Evolutionary conservation across 2,329 filamentous ascomycete species (phyloP), one percentile per base, ranked within the genome.

Genomic region (Raffaelea albimanens): DNA sequence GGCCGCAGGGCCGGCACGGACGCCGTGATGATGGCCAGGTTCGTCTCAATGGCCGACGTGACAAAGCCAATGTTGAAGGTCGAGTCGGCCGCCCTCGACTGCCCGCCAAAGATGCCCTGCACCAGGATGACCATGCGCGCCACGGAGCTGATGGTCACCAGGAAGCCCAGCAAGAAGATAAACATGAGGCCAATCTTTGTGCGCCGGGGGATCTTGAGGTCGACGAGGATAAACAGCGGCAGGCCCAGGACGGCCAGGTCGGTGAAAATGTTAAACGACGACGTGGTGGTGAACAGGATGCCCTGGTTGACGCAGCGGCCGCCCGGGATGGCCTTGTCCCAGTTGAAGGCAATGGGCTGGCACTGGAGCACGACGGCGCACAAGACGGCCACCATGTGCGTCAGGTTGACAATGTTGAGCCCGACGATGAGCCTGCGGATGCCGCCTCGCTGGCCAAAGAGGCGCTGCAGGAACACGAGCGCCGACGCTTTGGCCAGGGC

Each of bases 241-340:
- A 72, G 51, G 1, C 58, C 56, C 25, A 72, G 60, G 41, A 72
- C 67, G 40, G 63, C 53, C 8, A 68, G n/a, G 51, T 74, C 70
- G 14, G 68, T 61, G 1, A 61, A 43, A 22, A 73, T 71, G 25
- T 29, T 70, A 43, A 70, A 58, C 0, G 51, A 61, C 1, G 68
- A 63, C 13, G 55, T 59, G 44, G 61, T 62, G 18, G 61, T 56
- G 44, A 56, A 59, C 2, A 59, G 45, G 3, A 56, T 43, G 2
- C 54, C 48, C 29, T 55, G 55, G 48, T 59, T 55, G 20, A 59
- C 53, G 43, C 59, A 61, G 22, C 48, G 45, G 22, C 59, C 57
- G 10, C 18, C 20, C 3, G 50, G 34, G 29, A 61, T 56, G 21
- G 45, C 55, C 48, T 51, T 54, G 18, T 62, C 55, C 59, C 59